Base-by-base conservation (phyloP, 306 rosid species). In the Ormosia emarginata region DNA sequence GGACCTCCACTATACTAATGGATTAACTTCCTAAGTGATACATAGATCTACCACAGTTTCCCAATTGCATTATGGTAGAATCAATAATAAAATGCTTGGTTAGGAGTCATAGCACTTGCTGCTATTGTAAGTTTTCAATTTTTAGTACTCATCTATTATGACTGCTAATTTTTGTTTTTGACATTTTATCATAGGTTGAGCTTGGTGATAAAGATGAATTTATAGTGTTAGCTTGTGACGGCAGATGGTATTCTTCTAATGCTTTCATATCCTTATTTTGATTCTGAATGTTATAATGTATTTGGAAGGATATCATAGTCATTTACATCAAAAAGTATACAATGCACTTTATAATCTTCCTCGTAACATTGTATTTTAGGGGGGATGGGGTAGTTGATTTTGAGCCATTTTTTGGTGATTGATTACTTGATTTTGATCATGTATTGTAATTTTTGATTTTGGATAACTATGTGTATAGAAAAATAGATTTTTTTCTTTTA, bases 181-280 rank as follows among this genome's bases (percentile, higher is more conserved):
- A 72, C 37, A 68, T 78, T 58, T 47, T 59, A 7, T 58, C 40
- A 10, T 11, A 94, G 98, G 92, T 92, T 50, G 94, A 94, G 83
- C 97, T 90, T 81, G 83, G 84, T 9, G 94, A 91, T 3, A 96
- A 92, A n/a, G 97, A 92, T 40, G 97, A 94, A 46, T 94, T 94
- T 77, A 8, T 85, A 14, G 88, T 81, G 78, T 61, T 85, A 39
- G 88, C 88, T 39, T 85, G 97, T 87, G 97, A 94, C 83, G 98
- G 98, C 34, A 91, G 92, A 85, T 94, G 98, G 98, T 94, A 90
- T 79, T 91, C 79, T 34, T 79, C 64, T 52, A 64, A 9, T 32
- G 9, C 50, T 82, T 75, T 59, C n/a, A n/a, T 39, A 39, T 50
- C 40, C 37, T 17, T 0, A n/a, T 32, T 70, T 55, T 56, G 46